phyloP scores from a whole-genome alignment of 768 basidiomycete genomes.

The Butyriboletus loyo region DNA sequence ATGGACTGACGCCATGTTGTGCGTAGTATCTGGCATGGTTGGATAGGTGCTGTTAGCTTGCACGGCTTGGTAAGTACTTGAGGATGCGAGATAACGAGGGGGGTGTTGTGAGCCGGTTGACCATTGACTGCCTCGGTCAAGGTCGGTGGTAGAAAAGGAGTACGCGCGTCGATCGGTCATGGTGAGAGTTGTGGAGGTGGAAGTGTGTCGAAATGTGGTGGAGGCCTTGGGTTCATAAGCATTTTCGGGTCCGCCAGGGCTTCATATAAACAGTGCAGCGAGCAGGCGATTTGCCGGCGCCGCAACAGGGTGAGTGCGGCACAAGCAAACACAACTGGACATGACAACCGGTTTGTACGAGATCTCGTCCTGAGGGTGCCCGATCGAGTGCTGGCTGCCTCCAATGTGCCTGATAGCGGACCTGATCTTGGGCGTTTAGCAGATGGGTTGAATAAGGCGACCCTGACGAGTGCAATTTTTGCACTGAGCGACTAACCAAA shows the following conservation, averaged over 20 bases:
- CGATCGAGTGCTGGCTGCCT: constrained; percentile 20
- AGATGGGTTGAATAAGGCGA: constrained; percentile 17
- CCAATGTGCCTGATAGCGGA: constrained; percentile 31
- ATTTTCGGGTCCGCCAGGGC: constrained; percentile 31
- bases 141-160: constrained; percentile 17
- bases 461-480: constrained; percentile 25
- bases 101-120: constrained; percentile 16
- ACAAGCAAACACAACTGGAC: constrained; percentile 26
- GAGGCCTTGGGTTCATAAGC: constrained; percentile 31
- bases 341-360: constrained; percentile 23
- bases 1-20: constrained; percentile 21
- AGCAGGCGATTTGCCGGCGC: constrained; percentile 32
- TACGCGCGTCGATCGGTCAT: constrained; percentile 34
- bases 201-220: constrained; percentile 7
- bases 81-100: constrained; percentile 23
- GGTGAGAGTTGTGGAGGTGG: constrained; percentile 4
- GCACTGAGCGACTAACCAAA: constrained; percentile 30
- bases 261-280: constrained; percentile 26
- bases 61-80: constrained; percentile 20
- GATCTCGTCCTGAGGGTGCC: constrained; percentile 28
- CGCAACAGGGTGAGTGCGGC: constrained; percentile 30
- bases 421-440: constrained; percentile 27
- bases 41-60: constrained; percentile 18
- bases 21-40: constrained; percentile 8
- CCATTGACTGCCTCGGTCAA: constrained; percentile 25